A percentile compares a stretch with the other conserved stretches of the same genome.
Evolutionary conservation across 352 stramenopile species (phyloP).

Genomic region (Pythium sp.): DNA sequence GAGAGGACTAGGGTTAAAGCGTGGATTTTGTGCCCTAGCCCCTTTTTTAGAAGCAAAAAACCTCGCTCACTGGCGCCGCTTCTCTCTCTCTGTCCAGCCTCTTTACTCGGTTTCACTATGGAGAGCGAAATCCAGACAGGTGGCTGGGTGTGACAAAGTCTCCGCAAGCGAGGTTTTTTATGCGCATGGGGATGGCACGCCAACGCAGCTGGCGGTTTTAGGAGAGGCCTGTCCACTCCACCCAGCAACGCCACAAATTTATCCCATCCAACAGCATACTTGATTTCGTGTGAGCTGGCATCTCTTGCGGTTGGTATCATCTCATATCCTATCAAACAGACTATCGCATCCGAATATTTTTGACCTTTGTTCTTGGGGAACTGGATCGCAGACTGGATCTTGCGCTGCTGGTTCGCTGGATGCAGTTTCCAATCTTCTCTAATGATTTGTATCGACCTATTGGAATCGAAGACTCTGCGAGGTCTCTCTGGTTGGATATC

Average conservation of each 20-base stretch:
- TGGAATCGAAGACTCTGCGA: background rate
- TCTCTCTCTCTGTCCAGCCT: background rate
- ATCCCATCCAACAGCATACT: background rate
- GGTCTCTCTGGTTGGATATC: background rate
- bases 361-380: background rate
- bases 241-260: background rate
- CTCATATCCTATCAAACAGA: background rate
- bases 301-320: background rate
- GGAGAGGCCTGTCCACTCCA: background rate
- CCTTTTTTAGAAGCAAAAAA: background rate
- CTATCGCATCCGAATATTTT: background rate
- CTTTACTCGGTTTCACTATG: background rate
- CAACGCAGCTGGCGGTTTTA: constrained; percentile 2
- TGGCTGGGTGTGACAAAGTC: constrained; percentile 1
- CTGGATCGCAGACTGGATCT: background rate
- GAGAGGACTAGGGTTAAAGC: background rate
- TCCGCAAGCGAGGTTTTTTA: background rate
- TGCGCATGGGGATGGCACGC: background rate
- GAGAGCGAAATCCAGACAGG: background rate
- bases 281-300: background rate
- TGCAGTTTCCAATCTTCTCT: background rate
- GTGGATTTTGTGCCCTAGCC: background rate
- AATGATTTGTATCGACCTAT: background rate
- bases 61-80: background rate
- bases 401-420: background rate